These are phyloP conservation scores for Gracilaria vermiculophylla DNA, from an alignment of 23 red algal genomes.

Conservation along the genomic window DNA sequence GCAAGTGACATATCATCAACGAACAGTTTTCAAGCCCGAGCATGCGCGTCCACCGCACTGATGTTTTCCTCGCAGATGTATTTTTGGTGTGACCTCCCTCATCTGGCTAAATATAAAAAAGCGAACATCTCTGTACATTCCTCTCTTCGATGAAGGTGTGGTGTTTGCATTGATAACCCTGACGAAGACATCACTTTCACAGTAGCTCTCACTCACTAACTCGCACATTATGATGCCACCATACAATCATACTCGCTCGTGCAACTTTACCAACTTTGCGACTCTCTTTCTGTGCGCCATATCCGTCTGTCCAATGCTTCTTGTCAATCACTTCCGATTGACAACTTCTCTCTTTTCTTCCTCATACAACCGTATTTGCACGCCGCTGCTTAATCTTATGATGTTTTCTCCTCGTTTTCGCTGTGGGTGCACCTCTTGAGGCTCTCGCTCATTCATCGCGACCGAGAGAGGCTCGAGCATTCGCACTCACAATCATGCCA, in stretches of 20 bases:
- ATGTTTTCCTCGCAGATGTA: too few species aligned
- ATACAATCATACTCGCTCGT: conserved; percentile 1
- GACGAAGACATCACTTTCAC: conserved; percentile 26
- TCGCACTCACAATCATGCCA: background rate
- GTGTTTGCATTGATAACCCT: conserved; percentile 23
- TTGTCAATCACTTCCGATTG: background rate
- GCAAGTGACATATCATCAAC: too few species aligned
- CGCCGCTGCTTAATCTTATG: background rate
- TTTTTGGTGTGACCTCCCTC: too few species aligned
- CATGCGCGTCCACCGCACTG: too few species aligned
- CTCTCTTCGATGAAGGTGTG: conserved; percentile 1
- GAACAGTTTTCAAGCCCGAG: too few species aligned
- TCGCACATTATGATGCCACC: background rate
- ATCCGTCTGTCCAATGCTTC: background rate
- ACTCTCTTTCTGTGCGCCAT: conserved; percentile 3
- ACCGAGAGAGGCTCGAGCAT: conserved; percentile 18
- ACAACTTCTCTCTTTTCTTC: background rate
- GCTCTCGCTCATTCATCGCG: background rate
- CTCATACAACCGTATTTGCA: background rate
- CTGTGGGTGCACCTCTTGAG: background rate
- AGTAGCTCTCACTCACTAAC: background rate
- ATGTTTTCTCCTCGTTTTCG: background rate
- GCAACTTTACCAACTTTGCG: background rate
- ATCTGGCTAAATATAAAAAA: too few species aligned
- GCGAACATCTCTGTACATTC: too few species aligned